These are phyloP conservation scores for Pythium rhizo-oryzae DNA, from an alignment of 352 stramenopile genomes.

Conservation along the genomic window DNA sequence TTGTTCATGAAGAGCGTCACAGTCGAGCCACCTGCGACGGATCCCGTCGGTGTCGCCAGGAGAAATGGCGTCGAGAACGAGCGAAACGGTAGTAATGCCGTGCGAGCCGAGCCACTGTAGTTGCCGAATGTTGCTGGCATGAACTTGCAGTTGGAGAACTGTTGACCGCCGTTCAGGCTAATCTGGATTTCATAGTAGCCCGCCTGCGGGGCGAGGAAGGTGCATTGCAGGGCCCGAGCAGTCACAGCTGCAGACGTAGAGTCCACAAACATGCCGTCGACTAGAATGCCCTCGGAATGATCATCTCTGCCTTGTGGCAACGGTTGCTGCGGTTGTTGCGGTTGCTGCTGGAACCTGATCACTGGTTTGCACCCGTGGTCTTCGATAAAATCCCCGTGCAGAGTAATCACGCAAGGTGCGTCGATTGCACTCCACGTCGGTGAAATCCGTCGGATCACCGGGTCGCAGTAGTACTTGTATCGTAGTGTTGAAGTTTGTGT, in stretches of 20 bases:
- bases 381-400: conserved; percentile 51
- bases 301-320: conserved; percentile 22
- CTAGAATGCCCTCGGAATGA: conserved; percentile 21
- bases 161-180: conserved; percentile 64
- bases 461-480: conserved; percentile 63
- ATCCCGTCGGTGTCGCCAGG: conserved; percentile 60
- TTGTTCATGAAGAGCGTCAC: conserved; percentile 58
- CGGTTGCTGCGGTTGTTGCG: not conserved
- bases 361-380: conserved; percentile 54
- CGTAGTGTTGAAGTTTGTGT: conserved; percentile 45
- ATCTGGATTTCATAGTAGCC: conserved; percentile 69
- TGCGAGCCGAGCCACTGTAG: conserved; percentile 62
- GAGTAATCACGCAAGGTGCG: conserved; percentile 31
- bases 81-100: conserved; percentile 59
- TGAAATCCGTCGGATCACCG: conserved; percentile 51
- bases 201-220: conserved; percentile 34
- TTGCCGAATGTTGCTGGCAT: conserved; percentile 64
- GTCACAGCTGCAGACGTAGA: not conserved
- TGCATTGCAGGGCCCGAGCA: conserved; percentile 34
- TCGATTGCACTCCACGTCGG: conserved; percentile 55
- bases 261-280: conserved; percentile 39
- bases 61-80: conserved; percentile 63
- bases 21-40: conserved; percentile 59
- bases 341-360: conserved; percentile 52
- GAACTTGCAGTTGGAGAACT: conserved; percentile 60